phyloP scores from a whole-genome alignment of 2,329 filamentous ascomycete species.

The Cordyceps sp. region DNA sequence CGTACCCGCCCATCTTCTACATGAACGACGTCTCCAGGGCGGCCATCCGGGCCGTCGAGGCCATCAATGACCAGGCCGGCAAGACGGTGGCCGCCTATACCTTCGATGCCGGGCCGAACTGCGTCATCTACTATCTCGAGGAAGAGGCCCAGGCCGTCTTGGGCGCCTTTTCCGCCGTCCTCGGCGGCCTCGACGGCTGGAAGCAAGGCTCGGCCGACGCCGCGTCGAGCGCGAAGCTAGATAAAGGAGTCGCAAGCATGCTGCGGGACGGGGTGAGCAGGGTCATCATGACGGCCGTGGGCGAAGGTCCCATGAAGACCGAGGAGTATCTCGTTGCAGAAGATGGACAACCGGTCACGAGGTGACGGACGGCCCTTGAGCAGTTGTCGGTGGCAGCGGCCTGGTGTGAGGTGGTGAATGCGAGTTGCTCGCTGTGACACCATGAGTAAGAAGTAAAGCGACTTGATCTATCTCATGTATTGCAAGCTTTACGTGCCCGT shows the following conservation, averaged over 20 bases:
- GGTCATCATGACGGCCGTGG: slow-evolving; percentile 82
- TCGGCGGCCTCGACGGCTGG: slow-evolving; percentile 56
- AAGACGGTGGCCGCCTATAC: slow-evolving; percentile 83
- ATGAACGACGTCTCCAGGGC: slow-evolving; percentile 87
- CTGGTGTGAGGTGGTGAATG: too few relatives aligned
- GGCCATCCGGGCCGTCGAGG: slow-evolving; percentile 75
- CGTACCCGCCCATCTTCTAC: slow-evolving; percentile 95
- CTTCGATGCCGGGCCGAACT: slow-evolving; percentile 93
- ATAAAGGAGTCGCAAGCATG: slow-evolving; percentile 45
- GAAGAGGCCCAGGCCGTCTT: slow-evolving; percentile 58
- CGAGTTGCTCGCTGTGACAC: too few relatives aligned
- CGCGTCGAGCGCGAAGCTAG: slow-evolving; percentile 38
- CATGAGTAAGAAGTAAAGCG: too few relatives aligned
- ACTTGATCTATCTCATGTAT: too few relatives aligned
- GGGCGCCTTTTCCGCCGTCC: slow-evolving; percentile 56
- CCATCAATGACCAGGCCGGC: slow-evolving; percentile 67
- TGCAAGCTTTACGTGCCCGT: too few relatives aligned
- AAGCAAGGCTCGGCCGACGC: slow-evolving; percentile 38
- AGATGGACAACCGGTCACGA: slow-evolving; percentile 36
- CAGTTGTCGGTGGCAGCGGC: too few relatives aligned
- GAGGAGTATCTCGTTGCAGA: slow-evolving; percentile 60
- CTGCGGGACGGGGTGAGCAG: slow-evolving; percentile 70
- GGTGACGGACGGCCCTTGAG: too few relatives aligned
- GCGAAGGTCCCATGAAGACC: slow-evolving; percentile 71
- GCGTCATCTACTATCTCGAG: slow-evolving; percentile 87